These are phyloP conservation scores for Penicillium dipodomyicola DNA, from an alignment of 495 filamentous ascomycete genomes.

Conservation along the genomic window DNA sequence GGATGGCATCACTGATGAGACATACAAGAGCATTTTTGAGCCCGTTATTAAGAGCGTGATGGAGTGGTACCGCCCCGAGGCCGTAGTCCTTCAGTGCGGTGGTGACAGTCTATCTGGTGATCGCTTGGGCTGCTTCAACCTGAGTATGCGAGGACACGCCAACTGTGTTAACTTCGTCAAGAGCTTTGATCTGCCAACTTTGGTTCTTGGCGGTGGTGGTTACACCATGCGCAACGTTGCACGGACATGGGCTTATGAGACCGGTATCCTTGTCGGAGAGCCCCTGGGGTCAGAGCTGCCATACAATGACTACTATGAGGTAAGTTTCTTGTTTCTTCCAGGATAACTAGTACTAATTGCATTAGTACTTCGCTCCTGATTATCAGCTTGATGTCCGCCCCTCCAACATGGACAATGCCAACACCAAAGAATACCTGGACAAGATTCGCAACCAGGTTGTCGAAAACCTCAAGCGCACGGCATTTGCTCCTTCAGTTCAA, in stretches of 20 bases:
- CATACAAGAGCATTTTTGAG: slow-evolving; percentile 95
- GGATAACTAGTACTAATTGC: slow-evolving; percentile 14
- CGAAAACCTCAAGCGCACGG: slow-evolving; percentile 87
- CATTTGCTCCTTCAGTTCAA: slow-evolving; percentile 87
- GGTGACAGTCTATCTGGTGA: slow-evolving; percentile 95
- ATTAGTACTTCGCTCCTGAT: slow-evolving; percentile 91
- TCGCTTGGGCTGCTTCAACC: slow-evolving; percentile 93
- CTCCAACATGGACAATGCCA: slow-evolving; percentile 99
- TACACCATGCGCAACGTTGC: slow-evolving; percentile 99
- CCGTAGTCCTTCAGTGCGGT: slow-evolving; percentile 94
- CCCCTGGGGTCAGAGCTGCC: slow-evolving; percentile 79
- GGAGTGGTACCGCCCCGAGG: slow-evolving; percentile 92
- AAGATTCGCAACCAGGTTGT: slow-evolving; percentile 92
- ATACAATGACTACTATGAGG: slow-evolving; percentile 98
- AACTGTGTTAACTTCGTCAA: slow-evolving; percentile 97
- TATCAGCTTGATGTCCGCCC: slow-evolving; percentile 92
- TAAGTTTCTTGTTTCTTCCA: slow-evolving; percentile 37
- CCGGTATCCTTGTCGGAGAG: slow-evolving; percentile 81
- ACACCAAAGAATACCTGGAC: slow-evolving; percentile 88
- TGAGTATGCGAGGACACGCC: slow-evolving; percentile 95
- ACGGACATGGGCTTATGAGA: slow-evolving; percentile 96
- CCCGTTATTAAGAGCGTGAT: slow-evolving; percentile 90
- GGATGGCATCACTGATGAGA: slow-evolving; percentile 89
- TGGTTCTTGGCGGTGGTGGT: slow-evolving; percentile 91
- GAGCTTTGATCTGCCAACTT: slow-evolving; percentile 82